These are phyloP conservation scores for Kazachstania viticola DNA, from an alignment of 805 yeast species.

Conservation along the genomic window DNA sequence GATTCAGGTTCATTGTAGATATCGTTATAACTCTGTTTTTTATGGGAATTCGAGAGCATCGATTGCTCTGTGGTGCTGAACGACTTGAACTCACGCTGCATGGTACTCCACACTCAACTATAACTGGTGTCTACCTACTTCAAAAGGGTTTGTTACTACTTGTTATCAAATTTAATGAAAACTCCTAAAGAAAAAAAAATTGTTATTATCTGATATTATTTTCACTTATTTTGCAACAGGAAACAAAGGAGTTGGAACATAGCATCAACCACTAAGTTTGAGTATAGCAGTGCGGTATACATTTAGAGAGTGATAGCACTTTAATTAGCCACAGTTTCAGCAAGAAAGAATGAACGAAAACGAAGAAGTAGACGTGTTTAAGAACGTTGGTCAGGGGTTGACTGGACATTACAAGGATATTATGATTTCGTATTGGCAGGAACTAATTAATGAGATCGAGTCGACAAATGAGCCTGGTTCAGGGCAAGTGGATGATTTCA, in stretches of 20 bases:
- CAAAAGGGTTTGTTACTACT: no score
- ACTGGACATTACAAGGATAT: conserved; percentile 69
- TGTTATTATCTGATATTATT: no score
- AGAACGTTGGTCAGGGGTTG: conserved; percentile 89
- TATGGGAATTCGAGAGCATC: conserved; percentile 15
- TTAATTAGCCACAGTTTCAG: no score
- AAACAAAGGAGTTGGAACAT: no score
- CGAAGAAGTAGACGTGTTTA: conserved; percentile 46
- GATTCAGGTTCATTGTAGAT: conserved; percentile 92
- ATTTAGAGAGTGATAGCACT: no score
- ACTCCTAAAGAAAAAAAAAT: no score
- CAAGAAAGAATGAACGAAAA: conserved; percentile 7
- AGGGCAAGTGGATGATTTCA: conserved; percentile 70
- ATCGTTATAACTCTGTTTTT: conserved; percentile 60
- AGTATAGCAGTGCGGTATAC: no score
- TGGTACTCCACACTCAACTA: no score
- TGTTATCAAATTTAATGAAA: no score
- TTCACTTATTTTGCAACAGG: no score
- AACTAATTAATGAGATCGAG: conserved; percentile 70
- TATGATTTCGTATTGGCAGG: conserved; percentile 98
- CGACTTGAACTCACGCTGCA: conserved; percentile 20
- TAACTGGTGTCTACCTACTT: no score
- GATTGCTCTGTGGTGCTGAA: conserved; percentile 20
- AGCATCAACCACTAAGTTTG: no score
- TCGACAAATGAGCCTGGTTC: conserved; percentile 42